Evolutionary conservation across 169 alveolate genomes (phyloP), one percentile per base, ranked within the genome.

Genomic region (Cryptosporidium ryanae): DNA sequence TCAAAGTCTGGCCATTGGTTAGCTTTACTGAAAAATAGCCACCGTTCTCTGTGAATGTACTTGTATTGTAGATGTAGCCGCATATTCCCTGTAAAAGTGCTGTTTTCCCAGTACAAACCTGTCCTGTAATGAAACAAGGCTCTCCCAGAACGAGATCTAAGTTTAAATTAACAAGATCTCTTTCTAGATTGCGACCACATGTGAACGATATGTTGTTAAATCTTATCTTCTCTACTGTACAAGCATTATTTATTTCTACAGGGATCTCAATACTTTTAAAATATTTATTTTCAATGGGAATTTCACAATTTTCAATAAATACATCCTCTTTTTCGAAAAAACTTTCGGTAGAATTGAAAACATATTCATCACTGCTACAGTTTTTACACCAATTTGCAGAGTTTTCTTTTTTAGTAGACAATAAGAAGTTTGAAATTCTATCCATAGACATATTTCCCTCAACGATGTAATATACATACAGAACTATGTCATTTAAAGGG

Each of bases 11-110:
- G n/a, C 64, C 64, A 59, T 76, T 46, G 29, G 18, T 44, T 3
- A 61, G 10, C 12, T 17, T 21, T 55, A 76, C 12, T 1, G 61
- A 21, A 15, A 76, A 32, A 0, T 29, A 2, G 18, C 87, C 87
- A 21, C 76, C 63, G 17, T 18, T 1, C 0, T 13, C 31, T 8
- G 27, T 10, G 15, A n/a, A 15, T 4, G 17, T 44, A 2, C 34
- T 31, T 43, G 43, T 43, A 25, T n/a, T 44, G 27, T 38, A 76
- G 0, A 76, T 50, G 59, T 55, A 59, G 1, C 87, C 87, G 18
- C 46, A 34, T 21, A 76, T 55, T 59, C 87, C 87, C 48, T 76
- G 66, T 23, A 76, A 63, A 59, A 76, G 68, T 43, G 87, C 87
- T 6, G 87, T 27, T 32, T 76, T 76, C 3, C 87, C 87, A 44